Conservation (phyloP, 805 yeast species). For the Saccharomycopsis sp. region DNA sequence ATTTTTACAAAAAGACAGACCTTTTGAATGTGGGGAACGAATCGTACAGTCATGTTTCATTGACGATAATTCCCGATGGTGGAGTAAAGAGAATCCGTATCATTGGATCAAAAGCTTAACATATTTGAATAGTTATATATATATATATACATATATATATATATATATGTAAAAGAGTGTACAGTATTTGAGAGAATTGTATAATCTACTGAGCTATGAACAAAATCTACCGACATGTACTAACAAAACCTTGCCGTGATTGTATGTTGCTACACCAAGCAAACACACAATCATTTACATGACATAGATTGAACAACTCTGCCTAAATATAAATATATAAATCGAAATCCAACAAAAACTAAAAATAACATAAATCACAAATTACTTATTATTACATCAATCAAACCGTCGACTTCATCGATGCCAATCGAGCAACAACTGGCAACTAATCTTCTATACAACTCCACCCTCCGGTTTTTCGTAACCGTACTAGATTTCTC, state of each 20-base stretch:
- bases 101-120: constrained; percentile 43
- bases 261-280: no score
- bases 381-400: constrained; percentile 13
- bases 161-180: no score
- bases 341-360: not conserved
- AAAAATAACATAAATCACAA: not conserved
- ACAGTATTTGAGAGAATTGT: no score
- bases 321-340: no score
- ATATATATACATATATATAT: not conserved
- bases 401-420: constrained; percentile 57
- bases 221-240: no score
- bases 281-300: no score
- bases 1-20: constrained; percentile 38
- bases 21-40: constrained; percentile 22
- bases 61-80: constrained; percentile 92
- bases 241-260: no score
- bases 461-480: constrained; percentile 47
- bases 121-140: no score
- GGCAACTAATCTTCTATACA: constrained; percentile 62
- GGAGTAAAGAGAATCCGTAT: constrained; percentile 91
- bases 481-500: constrained; percentile 7
- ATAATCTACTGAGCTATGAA: no score
- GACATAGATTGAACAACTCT: no score
- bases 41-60: constrained; percentile 59
- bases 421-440: constrained; percentile 61